phyloP scores from a whole-genome alignment of 768 basidiomycete genomes.

The Rhizopogon vulgaris region DNA sequence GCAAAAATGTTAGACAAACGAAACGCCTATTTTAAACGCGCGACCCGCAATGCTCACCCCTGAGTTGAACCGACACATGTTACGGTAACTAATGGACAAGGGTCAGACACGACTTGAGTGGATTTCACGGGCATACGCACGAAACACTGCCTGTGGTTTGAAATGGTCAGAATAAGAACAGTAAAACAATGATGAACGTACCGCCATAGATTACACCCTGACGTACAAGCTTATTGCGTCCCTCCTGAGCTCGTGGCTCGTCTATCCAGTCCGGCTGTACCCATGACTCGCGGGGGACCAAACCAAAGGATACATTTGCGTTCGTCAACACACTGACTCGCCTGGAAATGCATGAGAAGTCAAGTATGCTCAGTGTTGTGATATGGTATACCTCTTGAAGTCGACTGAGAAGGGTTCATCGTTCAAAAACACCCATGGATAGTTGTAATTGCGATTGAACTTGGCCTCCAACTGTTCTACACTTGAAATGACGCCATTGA shows the following conservation, averaged over 20 bases:
- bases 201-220: slow-evolving; percentile 47
- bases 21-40: background rate
- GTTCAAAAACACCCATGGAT: slow-evolving; percentile 62
- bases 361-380: background rate
- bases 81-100: slow-evolving; percentile 43
- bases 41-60: slow-evolving; percentile 35
- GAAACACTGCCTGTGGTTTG: slow-evolving; percentile 34
- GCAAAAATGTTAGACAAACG: slow-evolving; percentile 5
- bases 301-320: slow-evolving; percentile 44
- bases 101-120: background rate
- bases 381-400: slow-evolving; percentile 38
- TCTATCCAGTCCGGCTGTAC: slow-evolving; percentile 70
- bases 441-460: slow-evolving; percentile 52
- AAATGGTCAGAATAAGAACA: background rate
- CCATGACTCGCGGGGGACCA: slow-evolving; percentile 60
- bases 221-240: slow-evolving; percentile 44
- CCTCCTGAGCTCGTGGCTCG: slow-evolving; percentile 50
- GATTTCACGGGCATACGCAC: slow-evolving; percentile 20
- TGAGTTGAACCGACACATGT: slow-evolving; percentile 75
- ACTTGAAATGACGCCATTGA: slow-evolving; percentile 38
- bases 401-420: slow-evolving; percentile 51
- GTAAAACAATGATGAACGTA: slow-evolving; percentile 16
- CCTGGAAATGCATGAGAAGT: slow-evolving; percentile 21
- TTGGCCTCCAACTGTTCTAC: slow-evolving; percentile 51
- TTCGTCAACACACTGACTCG: slow-evolving; percentile 32